Evolutionary conservation across 1,284 basidiomycete genomes (phyloP), one percentile per base, ranked within the genome.

Genomic region (Rhodotorula sp.): DNA sequence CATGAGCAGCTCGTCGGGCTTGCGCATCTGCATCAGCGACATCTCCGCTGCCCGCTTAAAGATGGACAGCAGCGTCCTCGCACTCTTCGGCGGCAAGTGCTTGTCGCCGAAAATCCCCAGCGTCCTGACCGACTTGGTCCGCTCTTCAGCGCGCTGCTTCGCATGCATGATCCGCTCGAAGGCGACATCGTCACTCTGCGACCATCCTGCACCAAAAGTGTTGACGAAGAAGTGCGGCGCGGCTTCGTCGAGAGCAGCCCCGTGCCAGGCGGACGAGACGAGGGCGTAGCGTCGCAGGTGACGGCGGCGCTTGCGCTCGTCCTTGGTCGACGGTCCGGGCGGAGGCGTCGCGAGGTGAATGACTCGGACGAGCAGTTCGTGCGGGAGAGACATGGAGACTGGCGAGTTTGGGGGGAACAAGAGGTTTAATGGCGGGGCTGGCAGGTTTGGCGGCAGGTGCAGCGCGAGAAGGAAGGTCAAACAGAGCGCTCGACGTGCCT

Each of bases 241-340:
- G 34, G 59, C 59, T 34, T 52, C 49, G 48, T 60, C 59, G 59
- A 60, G 49, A 27, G 59, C 59, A 17, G 59, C 59, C 4, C 19
- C 59, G 27, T 52, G 27, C 59, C 59, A 60, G 13, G n/a, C 32
- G n/a, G 34, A 29, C 48, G 36, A 39, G 49, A 60, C 59, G 34
- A 44, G 59, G 48, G 59, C 59, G n/a, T 22, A 60, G 17, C 59
- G 30, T 19, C 49, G 49, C 15, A 60, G 49, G 19, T 48, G 47
- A 17, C 59, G 59, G 24, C 47, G 36, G 15, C 59, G 59, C 4
- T 49, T 32, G 34, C 59, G 59, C n/a, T 52, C 34, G 24, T 39
- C 49, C 15, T 34, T 30, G 34, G 39, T 44, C 39, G 39, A 44
- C 39, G 39, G 39, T 44, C 39, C 39, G 19, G 39, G 39, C 39